These are phyloP conservation scores for Leishmania guyanensis DNA, from an alignment of 208 protist genomes.

Conservation along the genomic window DNA sequence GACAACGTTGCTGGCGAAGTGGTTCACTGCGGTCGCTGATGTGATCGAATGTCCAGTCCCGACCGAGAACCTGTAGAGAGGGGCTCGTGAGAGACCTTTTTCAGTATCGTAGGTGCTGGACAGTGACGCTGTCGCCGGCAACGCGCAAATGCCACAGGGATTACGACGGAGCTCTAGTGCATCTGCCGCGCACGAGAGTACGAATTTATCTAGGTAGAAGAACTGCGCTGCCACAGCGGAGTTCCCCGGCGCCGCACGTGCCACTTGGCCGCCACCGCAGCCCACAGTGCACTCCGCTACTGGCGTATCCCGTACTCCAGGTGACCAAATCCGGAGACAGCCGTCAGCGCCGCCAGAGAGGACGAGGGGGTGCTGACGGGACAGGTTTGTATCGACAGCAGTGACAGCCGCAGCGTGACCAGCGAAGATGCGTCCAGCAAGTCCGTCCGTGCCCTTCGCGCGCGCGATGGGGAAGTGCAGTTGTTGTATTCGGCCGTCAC, in stretches of 20 bases:
- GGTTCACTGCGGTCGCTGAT: slow-evolving; percentile 67
- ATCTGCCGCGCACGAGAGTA: slow-evolving; percentile 50
- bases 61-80: slow-evolving; percentile 34
- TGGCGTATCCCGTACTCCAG: slow-evolving; percentile 29
- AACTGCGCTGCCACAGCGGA: slow-evolving; percentile 63
- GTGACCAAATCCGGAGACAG: slow-evolving; percentile 59
- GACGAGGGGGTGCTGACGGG: slow-evolving; percentile 51
- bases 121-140: slow-evolving; percentile 5
- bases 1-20: slow-evolving; percentile 74
- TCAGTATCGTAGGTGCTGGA: slow-evolving; percentile 20
- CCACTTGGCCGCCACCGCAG: neutral
- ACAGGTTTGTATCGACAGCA: slow-evolving; percentile 59
- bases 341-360: slow-evolving; percentile 64
- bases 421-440: slow-evolving; percentile 34
- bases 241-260: neutral
- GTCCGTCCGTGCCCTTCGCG: slow-evolving; percentile 36
- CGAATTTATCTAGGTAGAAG: slow-evolving; percentile 82
- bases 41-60: slow-evolving; percentile 52
- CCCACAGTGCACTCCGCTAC: slow-evolving; percentile 11
- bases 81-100: slow-evolving; percentile 28
- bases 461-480: slow-evolving; percentile 52
- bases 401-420: slow-evolving; percentile 46
- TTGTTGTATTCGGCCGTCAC: slow-evolving; percentile 41
- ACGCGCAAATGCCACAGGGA: neutral
- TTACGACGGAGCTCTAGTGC: slow-evolving; percentile 40